Evolutionary conservation across 1,139 yeast species (phyloP), one percentile per base, ranked within the genome.

Genomic region (Hyphopichia khmerensis): DNA sequence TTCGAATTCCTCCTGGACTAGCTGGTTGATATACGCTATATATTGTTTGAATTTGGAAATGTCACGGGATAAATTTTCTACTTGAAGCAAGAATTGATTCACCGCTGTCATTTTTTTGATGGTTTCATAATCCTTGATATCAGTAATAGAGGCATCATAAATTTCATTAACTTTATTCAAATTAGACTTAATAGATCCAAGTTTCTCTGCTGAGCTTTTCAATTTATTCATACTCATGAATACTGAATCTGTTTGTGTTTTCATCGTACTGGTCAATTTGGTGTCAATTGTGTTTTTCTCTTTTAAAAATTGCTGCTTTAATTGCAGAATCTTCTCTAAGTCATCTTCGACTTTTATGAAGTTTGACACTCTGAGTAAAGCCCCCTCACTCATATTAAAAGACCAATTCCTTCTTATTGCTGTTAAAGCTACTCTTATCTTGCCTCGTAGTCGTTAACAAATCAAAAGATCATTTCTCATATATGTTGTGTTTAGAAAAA

Each of bases 221-320:
- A 75, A 60, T 45, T 67, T 60, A 21, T 64, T 56, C 41, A 75
- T 53, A 48, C 72, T 75, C 33, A 63, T 51, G 52, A 73, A 63
- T 7, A 82, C 72, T 8, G 78, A 67, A 41, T 80, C 80, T 43
- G 82, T 75, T 53, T 84, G 90, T 3, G 71, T 63, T 52, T 79
- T 79, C 3, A 87, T 81, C 35, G 83, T 82, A 33, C 83, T 69
- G 51, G 79, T 79, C 45, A 88, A 69, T 57, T 86, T 87, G 43
- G 80, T 70, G 51, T 88, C 96, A n/a, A 87, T 66, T 1, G 86
- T 76, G 0, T 85, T 75, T 58, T 85, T 86, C 56, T 88, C 95
- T 48, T 87, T 79, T 35, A 65, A 54, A 43, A 88, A 72, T 52
- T 83, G 87, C 49, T 77, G 83, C 46, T 79, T 77, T 33, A 84